Base-by-base conservation (phyloP, 148 eudicot species). In the Selenicereus undatus region DNA sequence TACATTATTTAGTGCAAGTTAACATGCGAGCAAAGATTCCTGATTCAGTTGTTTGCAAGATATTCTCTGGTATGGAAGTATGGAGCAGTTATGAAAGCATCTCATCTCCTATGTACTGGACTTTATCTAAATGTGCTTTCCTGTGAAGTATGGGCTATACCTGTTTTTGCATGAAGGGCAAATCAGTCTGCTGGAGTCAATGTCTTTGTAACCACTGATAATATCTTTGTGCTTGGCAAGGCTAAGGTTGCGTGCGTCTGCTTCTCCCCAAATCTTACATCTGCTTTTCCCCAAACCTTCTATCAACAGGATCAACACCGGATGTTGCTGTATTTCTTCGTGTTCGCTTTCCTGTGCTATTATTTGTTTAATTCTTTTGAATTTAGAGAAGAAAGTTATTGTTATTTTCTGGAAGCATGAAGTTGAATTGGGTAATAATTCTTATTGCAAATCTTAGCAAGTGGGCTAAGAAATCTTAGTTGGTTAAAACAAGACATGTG, bases 401-500 rank as follows among this genome's bases (percentile, higher is more conserved):
- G 43, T 39, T 66, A 66, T 66, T 66, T 32, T 66, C 18, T 26
- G 11, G 35, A 27, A 66, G 68, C 27, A 7, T 64, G 68, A 64
- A 64, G 14, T 16, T 56, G 22, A 18, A 24, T 24, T 64, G 68
- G 27, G 30, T n/a, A 66, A 66, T 66, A 66, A 66, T 66, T 66
- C 35, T 66, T 66, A 66, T 64, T 66, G 32, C 35, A 27, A 26
- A 66, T 66, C 71, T 66, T 66, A 11, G 35, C 71, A 26, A 66
- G 71, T 66, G 32, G 71, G 18, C 30, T 11, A 14, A 27, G 71
- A 27, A 66, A 66, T 66, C 71, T 29, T 12, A 66, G 71, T 66
- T 66, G 71, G 27, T 66, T 66, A 27, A 66, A 66, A 66, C 71
- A 66, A 66, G 71, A 66, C 71, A 66, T 66, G 71, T 66, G 71